Base-by-base conservation (phyloP, 495 filamentous ascomycete species). In the Penicillium lividum region DNA sequence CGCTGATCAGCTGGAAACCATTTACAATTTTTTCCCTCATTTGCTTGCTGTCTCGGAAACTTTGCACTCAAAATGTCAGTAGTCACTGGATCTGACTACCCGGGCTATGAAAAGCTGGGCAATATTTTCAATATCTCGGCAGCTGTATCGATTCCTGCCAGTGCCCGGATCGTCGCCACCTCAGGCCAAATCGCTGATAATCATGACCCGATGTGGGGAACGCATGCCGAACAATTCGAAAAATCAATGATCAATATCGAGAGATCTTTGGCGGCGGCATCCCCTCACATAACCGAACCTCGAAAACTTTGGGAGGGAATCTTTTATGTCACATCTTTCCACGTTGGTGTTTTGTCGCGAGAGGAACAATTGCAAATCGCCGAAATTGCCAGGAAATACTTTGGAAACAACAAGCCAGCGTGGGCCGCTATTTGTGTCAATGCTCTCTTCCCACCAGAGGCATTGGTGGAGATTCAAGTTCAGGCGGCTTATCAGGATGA, bases 241-340 rank as follows among this genome's bases (percentile, higher is more conserved):
- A 57, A 57, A 29, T 57, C 54, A 18, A 57, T 57, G 54, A n/a
- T 50, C 45, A 57, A 57, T 16, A 57, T 57, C 7, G 31, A 57
- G 33, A 57, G 31, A 42, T 40, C 54, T 16, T 30, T 57, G 45
- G 54, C 54, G 10, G 29, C 53, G 13, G 50, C 50, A 11, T 52
- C 50, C 13, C 30, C 50, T 52, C 50, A 52, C 34, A 52, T 52
- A 13, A 52, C 50, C 50, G 15, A 52, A 3, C 50, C 50, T 8
- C 16, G 15, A 40, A 15, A 40, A 22, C 15, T 52, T 4, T 52
- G 50, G 50, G 50, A 36, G 16, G 50, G 50, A 3, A 8, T 52
- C 0, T 52, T 52, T 25, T 52, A 52, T 25, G 50, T 52, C 13
- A 52, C 50, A 3, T 52, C 50, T 27, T 52, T 36, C 34, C 50